Evolutionary conservation across 2,329 filamentous ascomycete species (phyloP).

Genomic region (Hymenoscyphus linearis): DNA sequence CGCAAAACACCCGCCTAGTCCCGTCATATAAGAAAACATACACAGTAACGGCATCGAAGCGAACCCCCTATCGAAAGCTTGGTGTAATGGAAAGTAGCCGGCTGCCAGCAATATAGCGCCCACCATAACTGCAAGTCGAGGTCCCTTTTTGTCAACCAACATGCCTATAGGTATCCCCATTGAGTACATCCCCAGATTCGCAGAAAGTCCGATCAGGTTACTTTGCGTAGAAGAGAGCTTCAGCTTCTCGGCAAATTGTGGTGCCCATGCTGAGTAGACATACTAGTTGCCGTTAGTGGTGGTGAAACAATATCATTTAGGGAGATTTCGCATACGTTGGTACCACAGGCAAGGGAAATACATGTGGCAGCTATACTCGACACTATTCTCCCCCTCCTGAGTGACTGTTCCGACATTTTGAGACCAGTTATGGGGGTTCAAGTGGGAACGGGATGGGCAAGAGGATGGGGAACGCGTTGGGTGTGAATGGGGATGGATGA

Average conservation of each 20-base stretch:
- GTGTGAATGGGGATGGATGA: neutral
- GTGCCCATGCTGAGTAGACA: conserved; percentile 96
- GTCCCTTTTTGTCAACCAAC: conserved; percentile 77
- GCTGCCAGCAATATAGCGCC: conserved; percentile 67
- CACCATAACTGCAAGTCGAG: conserved; percentile 69
- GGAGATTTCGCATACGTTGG: conserved; percentile 61
- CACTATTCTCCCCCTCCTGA: conserved; percentile 64
- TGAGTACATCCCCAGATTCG: conserved; percentile 91
- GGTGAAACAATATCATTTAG: neutral
- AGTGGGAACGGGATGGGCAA: neutral
- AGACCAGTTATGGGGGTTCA: neutral
- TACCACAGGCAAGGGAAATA: conserved; percentile 85
- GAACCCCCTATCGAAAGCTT: conserved; percentile 66
- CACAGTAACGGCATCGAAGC: conserved; percentile 61
- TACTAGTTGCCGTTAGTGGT: conserved; percentile 55
- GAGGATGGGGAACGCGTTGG: neutral
- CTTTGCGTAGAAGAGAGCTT: conserved; percentile 86
- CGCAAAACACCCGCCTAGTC: conserved; percentile 84
- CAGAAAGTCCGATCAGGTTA: conserved; percentile 82
- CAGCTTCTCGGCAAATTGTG: conserved; percentile 84
- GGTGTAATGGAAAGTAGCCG: conserved; percentile 82
- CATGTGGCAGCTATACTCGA: conserved; percentile 81
- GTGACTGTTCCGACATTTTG: conserved; percentile 43
- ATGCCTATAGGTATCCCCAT: conserved; percentile 85
- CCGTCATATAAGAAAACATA: conserved; percentile 79